Percentiles rank a stretch among this genome's conserved stretches.
phyloP scores from a whole-genome alignment of 2,329 filamentous ascomycete genomes.

The Ophiocordyceps camponoti-floridani region DNA sequence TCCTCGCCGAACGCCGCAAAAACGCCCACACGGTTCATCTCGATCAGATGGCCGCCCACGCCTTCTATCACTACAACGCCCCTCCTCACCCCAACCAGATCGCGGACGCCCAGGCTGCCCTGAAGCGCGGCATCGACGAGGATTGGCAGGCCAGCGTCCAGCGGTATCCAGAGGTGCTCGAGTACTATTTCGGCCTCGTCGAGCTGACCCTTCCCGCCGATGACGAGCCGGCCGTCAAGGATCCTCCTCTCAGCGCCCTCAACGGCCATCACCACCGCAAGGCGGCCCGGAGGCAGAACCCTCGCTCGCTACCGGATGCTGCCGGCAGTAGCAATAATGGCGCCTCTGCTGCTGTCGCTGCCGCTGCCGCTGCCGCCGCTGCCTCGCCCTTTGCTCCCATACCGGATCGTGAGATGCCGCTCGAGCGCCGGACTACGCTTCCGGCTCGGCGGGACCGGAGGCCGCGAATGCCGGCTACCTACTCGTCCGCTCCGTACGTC shows the following conservation, averaged over 20 bases:
- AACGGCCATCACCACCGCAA: slow-evolving; percentile 24
- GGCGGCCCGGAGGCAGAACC: slow-evolving; percentile 19
- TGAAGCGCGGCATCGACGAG: slow-evolving; percentile 60
- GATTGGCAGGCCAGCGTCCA: slow-evolving; percentile 64
- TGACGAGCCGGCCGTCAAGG: slow-evolving; percentile 37
- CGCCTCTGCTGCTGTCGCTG: neutral
- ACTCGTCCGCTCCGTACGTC: slow-evolving; percentile 1
- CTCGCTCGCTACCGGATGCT: slow-evolving; percentile 8
- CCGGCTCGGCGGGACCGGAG: slow-evolving; percentile 1
- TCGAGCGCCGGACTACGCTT: neutral
- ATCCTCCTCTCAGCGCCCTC: slow-evolving; percentile 39
- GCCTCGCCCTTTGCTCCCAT: slow-evolving; percentile 4
- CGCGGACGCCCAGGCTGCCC: slow-evolving; percentile 40
- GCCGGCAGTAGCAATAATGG: slow-evolving; percentile 15
- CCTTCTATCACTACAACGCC: slow-evolving; percentile 38
- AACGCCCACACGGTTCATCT: slow-evolving; percentile 35
- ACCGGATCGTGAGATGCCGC: slow-evolving; percentile 7
- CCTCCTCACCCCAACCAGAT: slow-evolving; percentile 45
- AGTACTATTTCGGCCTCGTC: slow-evolving; percentile 62
- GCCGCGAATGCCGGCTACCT: neutral
- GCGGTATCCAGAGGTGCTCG: slow-evolving; percentile 63
- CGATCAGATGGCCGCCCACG: slow-evolving; percentile 34
- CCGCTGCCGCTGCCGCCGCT: slow-evolving; percentile 1
- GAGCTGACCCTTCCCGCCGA: slow-evolving; percentile 47
- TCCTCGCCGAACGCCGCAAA: slow-evolving; percentile 43